Base-by-base conservation (phyloP, 176 grass and related monocot genomes). In the Calamus simplicifolius region DNA sequence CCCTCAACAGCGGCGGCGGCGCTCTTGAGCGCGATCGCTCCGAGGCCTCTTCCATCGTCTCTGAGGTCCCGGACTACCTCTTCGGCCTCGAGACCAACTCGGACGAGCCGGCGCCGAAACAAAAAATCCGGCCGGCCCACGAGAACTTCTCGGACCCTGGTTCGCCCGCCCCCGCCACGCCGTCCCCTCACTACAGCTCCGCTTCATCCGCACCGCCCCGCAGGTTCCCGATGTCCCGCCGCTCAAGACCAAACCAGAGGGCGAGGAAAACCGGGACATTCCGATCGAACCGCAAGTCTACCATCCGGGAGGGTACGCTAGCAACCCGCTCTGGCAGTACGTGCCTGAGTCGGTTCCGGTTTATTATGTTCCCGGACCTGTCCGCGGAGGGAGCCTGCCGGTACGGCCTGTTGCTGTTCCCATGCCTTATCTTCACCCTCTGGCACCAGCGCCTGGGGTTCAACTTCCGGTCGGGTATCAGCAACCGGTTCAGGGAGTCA, bases 31-130 rank as follows among this genome's bases (percentile, higher is more conserved):
- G 79, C 13, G 73, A 65, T 55, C 81, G 73, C 55, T 89, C 82
- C 13, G 90, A 95, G 66, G 82, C 79, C 1, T 89, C 85, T 0
- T 80, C 69, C 25, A 80, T 81, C 54, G 64, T 95, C 55, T 95
- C 90, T 6, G 90, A 86, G 68, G 59, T 80, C 6, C 82, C 82
- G 2, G 90, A 95, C 79, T 95, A 82, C 68, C 82, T 86, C 79
- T 75, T 85, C 62, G 73, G 85, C 76, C 64, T 83, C 50, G 90
- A 95, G 16, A 16, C n/a, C 29, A 72, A 62, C n/a, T 57, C 73
- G 29, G 82, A 80, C 76, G 82, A 89, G 49, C 80, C 80, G 51
- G 57, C 60, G 50, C 77, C 70, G 64, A 43, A 12, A 10, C 19
- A 29, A 18, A 6, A 56, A 54, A 31, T 13, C 53, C 5, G 30